Evolutionary conservation across 306 rosid species (phyloP).

Genomic region (Gastrolobium villosum): DNA sequence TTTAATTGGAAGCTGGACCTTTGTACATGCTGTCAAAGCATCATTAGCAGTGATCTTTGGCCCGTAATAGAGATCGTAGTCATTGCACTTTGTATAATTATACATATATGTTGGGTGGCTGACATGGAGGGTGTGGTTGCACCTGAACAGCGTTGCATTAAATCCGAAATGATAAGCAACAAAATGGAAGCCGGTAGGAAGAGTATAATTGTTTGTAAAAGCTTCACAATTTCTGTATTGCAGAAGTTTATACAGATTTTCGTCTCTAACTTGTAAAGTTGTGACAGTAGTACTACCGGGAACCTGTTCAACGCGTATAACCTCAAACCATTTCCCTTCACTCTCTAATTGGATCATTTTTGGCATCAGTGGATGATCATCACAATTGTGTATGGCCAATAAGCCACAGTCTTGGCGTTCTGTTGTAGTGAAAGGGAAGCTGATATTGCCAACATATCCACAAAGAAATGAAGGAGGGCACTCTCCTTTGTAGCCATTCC

Average conservation of each 20-base stretch:
- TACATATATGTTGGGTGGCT: not conserved
- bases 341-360: constrained; percentile 27
- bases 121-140: constrained; percentile 41
- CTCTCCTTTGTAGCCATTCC: accelerated
- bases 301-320: accelerated
- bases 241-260: not conserved
- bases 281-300: not conserved
- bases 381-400: constrained; percentile 37
- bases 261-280: constrained; percentile 41
- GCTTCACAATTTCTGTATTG: constrained; percentile 42
- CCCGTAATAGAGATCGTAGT: constrained; percentile 23
- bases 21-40: constrained; percentile 44
- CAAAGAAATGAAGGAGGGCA: constrained; percentile 49
- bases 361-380: not conserved
- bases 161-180: not conserved
- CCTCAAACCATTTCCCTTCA: constrained; percentile 26
- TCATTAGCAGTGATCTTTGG: accelerated
- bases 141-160: constrained; percentile 17
- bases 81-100: not conserved
- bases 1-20: constrained; percentile 47
- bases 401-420: constrained; percentile 50
- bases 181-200: constrained; percentile 37
- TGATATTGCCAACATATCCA: constrained; percentile 47
- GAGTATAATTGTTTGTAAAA: constrained; percentile 35
- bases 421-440: constrained; percentile 47